Percentiles rank a stretch among this genome's conserved stretches.
phyloP scores from a whole-genome alignment of 2,329 filamentous ascomycete genomes.

The Clonostachys solani region DNA sequence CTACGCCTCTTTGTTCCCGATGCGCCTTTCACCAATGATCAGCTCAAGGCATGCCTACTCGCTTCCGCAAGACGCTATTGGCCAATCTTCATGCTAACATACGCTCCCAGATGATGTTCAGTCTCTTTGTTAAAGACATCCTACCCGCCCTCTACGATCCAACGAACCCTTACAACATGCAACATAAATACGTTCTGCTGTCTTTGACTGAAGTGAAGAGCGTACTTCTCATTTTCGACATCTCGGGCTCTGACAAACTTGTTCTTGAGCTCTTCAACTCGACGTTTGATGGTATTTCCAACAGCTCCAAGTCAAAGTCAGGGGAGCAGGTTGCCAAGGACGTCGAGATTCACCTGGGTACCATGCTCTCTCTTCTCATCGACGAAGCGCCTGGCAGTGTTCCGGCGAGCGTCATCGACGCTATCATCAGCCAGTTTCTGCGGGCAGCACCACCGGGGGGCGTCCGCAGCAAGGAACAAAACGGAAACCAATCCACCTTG shows the following conservation, averaged over 20 bases:
- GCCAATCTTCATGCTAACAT: not conserved
- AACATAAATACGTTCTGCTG: conserved; percentile 86
- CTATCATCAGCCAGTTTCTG: conserved; percentile 93
- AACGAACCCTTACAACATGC: conserved; percentile 83
- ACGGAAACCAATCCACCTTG: conserved; percentile 77
- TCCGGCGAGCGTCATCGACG: conserved; percentile 79
- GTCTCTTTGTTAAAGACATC: conserved; percentile 77
- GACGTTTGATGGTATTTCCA: conserved; percentile 89
- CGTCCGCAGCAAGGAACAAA: conserved; percentile 57
- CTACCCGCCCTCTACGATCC: conserved; percentile 83
- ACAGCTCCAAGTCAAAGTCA: conserved; percentile 66
- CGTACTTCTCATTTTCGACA: conserved; percentile 84
- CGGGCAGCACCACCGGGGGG: conserved; percentile 72
- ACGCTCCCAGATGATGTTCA: conserved; percentile 76
- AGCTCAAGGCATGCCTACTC: conserved; percentile 63
- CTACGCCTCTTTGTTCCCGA: conserved; percentile 89
- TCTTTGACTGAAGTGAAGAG: conserved; percentile 93
- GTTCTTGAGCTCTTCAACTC: conserved; percentile 78
- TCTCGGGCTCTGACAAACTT: conserved; percentile 76
- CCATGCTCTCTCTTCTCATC: conserved; percentile 77
- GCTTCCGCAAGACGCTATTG: not conserved
- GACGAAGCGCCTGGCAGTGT: conserved; percentile 74
- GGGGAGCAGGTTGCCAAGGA: conserved; percentile 88
- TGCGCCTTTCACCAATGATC: conserved; percentile 85
- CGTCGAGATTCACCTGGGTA: conserved; percentile 88